Evolutionary conservation across 495 filamentous ascomycete genomes (phyloP).

Genomic region (Lentithecium fluviatile): DNA sequence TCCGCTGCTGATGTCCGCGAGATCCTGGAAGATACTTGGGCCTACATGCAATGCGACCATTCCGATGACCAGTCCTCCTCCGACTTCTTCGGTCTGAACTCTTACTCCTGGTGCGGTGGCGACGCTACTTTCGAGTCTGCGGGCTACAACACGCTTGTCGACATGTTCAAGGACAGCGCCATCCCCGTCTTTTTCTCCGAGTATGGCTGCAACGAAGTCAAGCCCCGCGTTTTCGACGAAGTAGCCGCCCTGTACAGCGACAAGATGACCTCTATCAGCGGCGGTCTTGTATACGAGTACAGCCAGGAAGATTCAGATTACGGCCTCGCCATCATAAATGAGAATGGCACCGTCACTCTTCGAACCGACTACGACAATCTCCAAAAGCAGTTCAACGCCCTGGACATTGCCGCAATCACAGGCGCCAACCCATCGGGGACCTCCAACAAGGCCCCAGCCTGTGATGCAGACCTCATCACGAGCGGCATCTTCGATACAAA

Average conservation of each 20-base stretch:
- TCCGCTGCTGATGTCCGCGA: conserved; percentile 89
- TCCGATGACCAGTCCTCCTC: conserved; percentile 62
- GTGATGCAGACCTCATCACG: conserved; percentile 62
- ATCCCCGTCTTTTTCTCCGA: conserved; percentile 96
- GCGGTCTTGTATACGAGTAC: conserved; percentile 88
- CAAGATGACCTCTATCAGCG: conserved; percentile 80
- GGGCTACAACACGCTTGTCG: conserved; percentile 69
- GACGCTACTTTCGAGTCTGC: conserved; percentile 66
- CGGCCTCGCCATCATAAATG: conserved; percentile 70
- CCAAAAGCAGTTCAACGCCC: conserved; percentile 66
- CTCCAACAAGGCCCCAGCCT: conserved; percentile 55
- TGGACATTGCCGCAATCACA: conserved; percentile 66
- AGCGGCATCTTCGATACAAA: conserved; percentile 62
- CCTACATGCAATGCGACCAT: conserved; percentile 79
- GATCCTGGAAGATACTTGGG: conserved; percentile 73
- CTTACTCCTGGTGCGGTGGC: conserved; percentile 87
- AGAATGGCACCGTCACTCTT: conserved; percentile 62
- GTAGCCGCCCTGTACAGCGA: conserved; percentile 74
- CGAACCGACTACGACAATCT: conserved; percentile 75
- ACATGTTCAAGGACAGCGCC: conserved; percentile 66
- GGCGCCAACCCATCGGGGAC: conserved; percentile 55
- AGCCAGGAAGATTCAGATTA: conserved; percentile 70
- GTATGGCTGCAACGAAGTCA: conserved; percentile 80
- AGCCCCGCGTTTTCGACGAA: conserved; percentile 80
- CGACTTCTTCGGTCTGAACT: conserved; percentile 93